Percentiles rank a stretch among this genome's conserved stretches.
Conservation (phyloP, 179 eudicot genomes). For the Dionaea muscipula region DNA sequence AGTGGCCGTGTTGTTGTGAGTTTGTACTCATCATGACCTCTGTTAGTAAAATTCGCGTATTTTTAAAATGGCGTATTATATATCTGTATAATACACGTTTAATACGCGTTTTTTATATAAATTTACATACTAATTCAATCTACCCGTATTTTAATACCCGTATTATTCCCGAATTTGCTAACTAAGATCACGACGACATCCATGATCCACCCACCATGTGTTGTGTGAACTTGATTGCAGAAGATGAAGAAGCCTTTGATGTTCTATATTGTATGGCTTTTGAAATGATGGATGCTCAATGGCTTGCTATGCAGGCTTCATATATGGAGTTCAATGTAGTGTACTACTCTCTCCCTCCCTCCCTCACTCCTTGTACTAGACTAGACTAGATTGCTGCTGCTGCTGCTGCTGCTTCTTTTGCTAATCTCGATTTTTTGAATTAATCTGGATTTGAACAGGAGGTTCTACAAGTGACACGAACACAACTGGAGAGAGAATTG, state of each 20-base stretch:
- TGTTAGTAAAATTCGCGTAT: too few species aligned
- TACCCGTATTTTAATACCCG: too few species aligned
- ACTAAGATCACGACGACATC: background rate
- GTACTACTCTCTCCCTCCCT: constrained; percentile 17
- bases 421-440: too few species aligned
- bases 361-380: background rate
- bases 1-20: too few species aligned
- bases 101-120: too few species aligned
- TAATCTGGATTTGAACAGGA: constrained; percentile 29
- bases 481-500: constrained; percentile 72
- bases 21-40: too few species aligned
- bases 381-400: background rate
- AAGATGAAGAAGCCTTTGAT: constrained; percentile 79
- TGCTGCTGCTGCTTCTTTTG: background rate
- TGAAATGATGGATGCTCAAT: constrained; percentile 89
- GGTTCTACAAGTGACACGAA: constrained; percentile 62
- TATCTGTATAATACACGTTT: too few species aligned
- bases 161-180: too few species aligned
- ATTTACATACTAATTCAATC: too few species aligned
- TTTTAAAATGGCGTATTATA: too few species aligned
- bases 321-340: constrained; percentile 91
- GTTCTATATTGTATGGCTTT: constrained; percentile 77
- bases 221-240: constrained; percentile 27
- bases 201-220: background rate
- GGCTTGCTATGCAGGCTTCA: constrained; percentile 94